phyloP scores from a whole-genome alignment of 2,329 filamentous ascomycete genomes.

The Fusarium sp. region DNA sequence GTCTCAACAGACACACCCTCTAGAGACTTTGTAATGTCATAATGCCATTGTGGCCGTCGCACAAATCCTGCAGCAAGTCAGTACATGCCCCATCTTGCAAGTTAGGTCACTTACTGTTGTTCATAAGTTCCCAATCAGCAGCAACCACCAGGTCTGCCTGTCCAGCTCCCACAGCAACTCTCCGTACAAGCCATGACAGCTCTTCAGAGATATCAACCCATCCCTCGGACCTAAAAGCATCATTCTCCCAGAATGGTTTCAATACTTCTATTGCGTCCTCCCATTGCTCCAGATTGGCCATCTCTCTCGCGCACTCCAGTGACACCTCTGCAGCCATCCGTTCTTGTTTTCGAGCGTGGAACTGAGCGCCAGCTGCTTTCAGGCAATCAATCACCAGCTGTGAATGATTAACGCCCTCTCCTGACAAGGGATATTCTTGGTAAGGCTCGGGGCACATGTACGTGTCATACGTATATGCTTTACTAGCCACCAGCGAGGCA shows the following conservation, averaged over 20 bases:
- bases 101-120: slow-evolving; percentile 59
- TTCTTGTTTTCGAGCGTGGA: slow-evolving; percentile 63
- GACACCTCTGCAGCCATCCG: slow-evolving; percentile 67
- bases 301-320: slow-evolving; percentile 68
- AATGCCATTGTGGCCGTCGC: slow-evolving; percentile 67
- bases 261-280: slow-evolving; percentile 65
- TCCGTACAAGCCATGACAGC: slow-evolving; percentile 70
- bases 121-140: slow-evolving; percentile 74
- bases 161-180: slow-evolving; percentile 64
- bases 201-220: slow-evolving; percentile 72
- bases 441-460: slow-evolving; percentile 75
- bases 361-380: slow-evolving; percentile 64
- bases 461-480: slow-evolving; percentile 70
- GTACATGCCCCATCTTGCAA: neutral
- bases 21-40: slow-evolving; percentile 69
- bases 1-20: slow-evolving; percentile 58
- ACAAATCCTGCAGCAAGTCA: slow-evolving; percentile 60
- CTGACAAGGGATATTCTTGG: slow-evolving; percentile 66
- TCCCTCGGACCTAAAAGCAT: slow-evolving; percentile 67
- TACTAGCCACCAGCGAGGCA: slow-evolving; percentile 59
- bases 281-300: slow-evolving; percentile 63
- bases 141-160: slow-evolving; percentile 68
- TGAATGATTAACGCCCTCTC: slow-evolving; percentile 65
- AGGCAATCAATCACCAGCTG: slow-evolving; percentile 66
- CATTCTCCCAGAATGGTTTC: slow-evolving; percentile 67